These are phyloP conservation scores for Lentinula novae-zelandiae DNA, from an alignment of 1,284 basidiomycete species.

Conservation along the genomic window DNA sequence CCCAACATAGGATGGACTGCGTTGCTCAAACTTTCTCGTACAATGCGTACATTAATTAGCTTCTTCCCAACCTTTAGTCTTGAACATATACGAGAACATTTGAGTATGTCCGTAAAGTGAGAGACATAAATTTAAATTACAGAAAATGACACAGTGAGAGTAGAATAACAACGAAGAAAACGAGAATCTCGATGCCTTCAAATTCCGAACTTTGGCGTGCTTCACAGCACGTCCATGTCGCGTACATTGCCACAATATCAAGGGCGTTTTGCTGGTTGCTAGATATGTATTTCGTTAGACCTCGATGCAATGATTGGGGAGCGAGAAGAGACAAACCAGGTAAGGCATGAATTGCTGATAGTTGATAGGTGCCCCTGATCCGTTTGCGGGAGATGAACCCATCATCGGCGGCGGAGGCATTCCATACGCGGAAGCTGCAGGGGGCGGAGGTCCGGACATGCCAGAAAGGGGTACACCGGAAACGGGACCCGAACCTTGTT, in stretches of 20 bases:
- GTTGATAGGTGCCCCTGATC: not conserved
- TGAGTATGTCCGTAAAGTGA: not conserved
- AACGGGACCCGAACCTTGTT: conserved; percentile 34
- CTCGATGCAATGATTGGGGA: not conserved
- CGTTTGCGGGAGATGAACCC: conserved; percentile 4
- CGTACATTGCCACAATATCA: not conserved
- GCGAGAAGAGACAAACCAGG: not conserved
- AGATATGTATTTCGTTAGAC: not conserved
- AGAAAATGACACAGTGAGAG: not conserved
- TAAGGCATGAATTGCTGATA: conserved; percentile 13
- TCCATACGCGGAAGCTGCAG: conserved; percentile 8
- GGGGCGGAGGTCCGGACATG: conserved; percentile 24
- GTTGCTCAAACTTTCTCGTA: too few species aligned
- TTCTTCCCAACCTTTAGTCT: too few species aligned
- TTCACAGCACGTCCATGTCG: too few species aligned
- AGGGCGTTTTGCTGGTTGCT: conserved; percentile 8
- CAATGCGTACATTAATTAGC: too few species aligned
- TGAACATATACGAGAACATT: too few species aligned
- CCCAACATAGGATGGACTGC: too few species aligned
- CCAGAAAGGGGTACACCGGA: conserved; percentile 21
- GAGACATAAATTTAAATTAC: not conserved
- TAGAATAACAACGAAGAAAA: not conserved
- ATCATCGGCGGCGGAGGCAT: conserved; percentile 10
- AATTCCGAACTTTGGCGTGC: too few species aligned
- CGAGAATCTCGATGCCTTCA: not conserved